A percentile compares a stretch with the other conserved stretches of the same genome.
Conservation (phyloP, 192 early-diverging fungal genomes). For the Backusella luteola region DNA sequence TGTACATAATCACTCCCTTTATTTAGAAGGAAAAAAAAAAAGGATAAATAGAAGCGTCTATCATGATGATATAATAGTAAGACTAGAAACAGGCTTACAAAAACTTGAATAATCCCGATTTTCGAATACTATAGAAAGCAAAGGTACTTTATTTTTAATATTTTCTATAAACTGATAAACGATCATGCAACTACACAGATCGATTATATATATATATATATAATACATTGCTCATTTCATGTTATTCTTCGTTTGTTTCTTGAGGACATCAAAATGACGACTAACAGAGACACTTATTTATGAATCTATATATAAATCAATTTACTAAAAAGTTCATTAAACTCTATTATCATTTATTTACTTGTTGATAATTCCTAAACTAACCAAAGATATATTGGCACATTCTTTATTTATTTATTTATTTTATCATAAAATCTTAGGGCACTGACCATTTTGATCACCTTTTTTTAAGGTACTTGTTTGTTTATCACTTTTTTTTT, state of each 20-base stretch:
- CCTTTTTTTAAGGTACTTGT: background rate
- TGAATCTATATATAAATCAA: background rate
- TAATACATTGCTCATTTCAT: background rate
- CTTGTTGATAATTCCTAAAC: background rate
- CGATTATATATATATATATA: background rate
- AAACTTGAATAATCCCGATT: background rate
- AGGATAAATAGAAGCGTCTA: background rate
- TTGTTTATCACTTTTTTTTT: background rate
- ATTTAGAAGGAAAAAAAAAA: background rate
- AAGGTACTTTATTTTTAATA: background rate
- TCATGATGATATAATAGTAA: background rate
- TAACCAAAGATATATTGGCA: background rate
- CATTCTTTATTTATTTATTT: slow-evolving; percentile 2
- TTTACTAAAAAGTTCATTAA: background rate
- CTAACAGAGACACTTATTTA: no score
- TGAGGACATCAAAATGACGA: no score
- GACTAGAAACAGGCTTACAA: background rate
- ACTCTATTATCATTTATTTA: background rate
- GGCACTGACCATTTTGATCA: slow-evolving; percentile 2
- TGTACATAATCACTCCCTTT: background rate
- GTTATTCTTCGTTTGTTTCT: no score
- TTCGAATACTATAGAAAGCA: background rate
- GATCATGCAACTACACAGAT: background rate
- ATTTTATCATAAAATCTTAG: background rate
- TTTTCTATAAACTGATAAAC: background rate